Percentiles rank a stretch among this genome's conserved stretches.
These are phyloP conservation scores for Coemansia sp. DNA, from an alignment of 192 early-diverging fungal genomes.

Conservation along the genomic window DNA sequence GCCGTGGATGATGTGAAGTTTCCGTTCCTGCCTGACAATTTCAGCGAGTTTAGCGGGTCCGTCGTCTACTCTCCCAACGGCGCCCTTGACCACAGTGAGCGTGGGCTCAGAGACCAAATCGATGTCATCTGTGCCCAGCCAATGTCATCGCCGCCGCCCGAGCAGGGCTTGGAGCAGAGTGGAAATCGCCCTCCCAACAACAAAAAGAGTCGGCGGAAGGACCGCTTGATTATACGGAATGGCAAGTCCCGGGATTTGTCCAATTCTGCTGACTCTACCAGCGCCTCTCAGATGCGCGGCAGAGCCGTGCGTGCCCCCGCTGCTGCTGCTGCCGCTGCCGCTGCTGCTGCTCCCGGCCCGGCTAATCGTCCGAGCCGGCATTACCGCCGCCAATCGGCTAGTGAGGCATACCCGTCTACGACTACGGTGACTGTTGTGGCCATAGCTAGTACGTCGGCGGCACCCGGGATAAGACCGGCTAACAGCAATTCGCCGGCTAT, in stretches of 20 bases:
- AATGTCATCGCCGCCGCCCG: neutral
- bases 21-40: slow-evolving; percentile 45
- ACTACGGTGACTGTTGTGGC: slow-evolving; percentile 16
- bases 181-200: neutral
- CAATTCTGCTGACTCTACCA: neutral
- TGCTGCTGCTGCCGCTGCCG: neutral
- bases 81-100: slow-evolving; percentile 1
- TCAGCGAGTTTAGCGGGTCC: slow-evolving; percentile 42
- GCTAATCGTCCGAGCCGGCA: slow-evolving; percentile 1
- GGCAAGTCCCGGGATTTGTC: slow-evolving; percentile 6
- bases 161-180: neutral
- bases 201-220: slow-evolving; percentile 5
- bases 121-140: too few relatives aligned
- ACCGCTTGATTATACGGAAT: slow-evolving; percentile 3
- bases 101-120: slow-evolving; percentile 15
- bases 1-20: slow-evolving; percentile 47
- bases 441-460: neutral
- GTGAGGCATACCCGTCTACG: slow-evolving; percentile 26
- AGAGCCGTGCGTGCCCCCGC: neutral
- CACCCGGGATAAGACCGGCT: neutral
- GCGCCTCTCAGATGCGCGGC: neutral
- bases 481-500: slow-evolving; percentile 9
- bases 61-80: slow-evolving; percentile 30
- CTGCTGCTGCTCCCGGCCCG: neutral
- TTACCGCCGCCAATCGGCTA: slow-evolving; percentile 27